Percentiles rank a stretch among this genome's conserved stretches.
Evolutionary conservation across 441 rosid genomes (phyloP).

Genomic region (Pelargonium myrrhifolium): DNA sequence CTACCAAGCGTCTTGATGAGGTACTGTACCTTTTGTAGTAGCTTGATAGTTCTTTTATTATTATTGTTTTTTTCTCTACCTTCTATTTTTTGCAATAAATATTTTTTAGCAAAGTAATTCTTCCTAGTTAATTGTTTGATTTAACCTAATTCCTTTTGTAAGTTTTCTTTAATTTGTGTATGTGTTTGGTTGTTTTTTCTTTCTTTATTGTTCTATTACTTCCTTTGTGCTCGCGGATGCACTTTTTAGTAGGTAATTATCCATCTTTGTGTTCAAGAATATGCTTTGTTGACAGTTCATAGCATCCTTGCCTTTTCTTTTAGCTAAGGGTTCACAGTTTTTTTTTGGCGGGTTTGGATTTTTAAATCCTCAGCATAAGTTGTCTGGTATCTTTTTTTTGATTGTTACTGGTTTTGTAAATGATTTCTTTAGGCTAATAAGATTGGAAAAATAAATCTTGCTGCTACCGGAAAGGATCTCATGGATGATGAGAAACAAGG

Average conservation of each 20-base stretch:
- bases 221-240: not conserved
- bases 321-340: not conserved
- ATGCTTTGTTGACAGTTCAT: not conserved
- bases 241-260: not conserved
- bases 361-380: not conserved
- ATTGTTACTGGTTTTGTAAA: slow-evolving; percentile 10
- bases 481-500: slow-evolving; percentile 99
- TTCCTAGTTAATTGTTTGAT: not conserved
- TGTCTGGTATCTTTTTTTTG: not conserved
- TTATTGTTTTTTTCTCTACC: not conserved
- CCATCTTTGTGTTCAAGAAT: not conserved
- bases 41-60: not conserved
- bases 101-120: not conserved
- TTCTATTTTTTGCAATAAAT: not conserved
- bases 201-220: too few relatives aligned
- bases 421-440: slow-evolving; percentile 70
- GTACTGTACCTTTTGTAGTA: slow-evolving; percentile 29
- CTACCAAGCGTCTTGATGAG: slow-evolving; percentile 87
- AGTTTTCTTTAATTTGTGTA: not conserved
- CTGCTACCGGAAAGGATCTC: slow-evolving; percentile 99
- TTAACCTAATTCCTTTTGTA: not conserved
- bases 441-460: slow-evolving; percentile 97
- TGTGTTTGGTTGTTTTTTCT: too few relatives aligned
- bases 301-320: not conserved
- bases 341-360: not conserved